phyloP scores from a whole-genome alignment of 345 rosid genomes.

The Dovyalis caffra region DNA sequence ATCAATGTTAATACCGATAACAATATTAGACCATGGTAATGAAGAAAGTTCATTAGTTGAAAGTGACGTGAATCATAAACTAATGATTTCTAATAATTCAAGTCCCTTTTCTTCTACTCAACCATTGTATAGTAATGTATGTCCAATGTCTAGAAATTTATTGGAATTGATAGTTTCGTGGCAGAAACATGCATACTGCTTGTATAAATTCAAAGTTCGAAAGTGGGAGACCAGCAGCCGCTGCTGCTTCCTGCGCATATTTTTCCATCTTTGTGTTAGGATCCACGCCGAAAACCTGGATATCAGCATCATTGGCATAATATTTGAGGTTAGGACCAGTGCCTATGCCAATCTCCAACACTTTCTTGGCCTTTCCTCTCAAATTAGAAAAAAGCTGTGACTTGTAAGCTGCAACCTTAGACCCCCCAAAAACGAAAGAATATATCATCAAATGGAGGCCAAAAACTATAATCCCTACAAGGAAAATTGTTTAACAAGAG shows the following conservation, averaged over 20 bases:
- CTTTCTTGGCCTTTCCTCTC: constrained; percentile 56
- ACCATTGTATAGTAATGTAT: background rate
- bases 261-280: constrained; percentile 75
- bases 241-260: constrained; percentile 60
- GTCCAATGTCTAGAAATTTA: background rate
- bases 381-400: constrained; percentile 50
- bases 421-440: background rate
- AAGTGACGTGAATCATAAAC: no score
- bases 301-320: constrained; percentile 42
- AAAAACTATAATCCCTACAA: background rate
- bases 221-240: constrained; percentile 55
- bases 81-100: background rate
- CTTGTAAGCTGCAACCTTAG: constrained; percentile 65
- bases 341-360: constrained; percentile 85
- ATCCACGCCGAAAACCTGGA: constrained; percentile 69
- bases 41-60: background rate
- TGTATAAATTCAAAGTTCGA: constrained; percentile 58
- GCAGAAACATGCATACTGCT: constrained; percentile 45
- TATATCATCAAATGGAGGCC: background rate
- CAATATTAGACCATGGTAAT: background rate
- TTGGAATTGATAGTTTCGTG: background rate
- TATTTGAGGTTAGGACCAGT: constrained; percentile 84
- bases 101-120: background rate
- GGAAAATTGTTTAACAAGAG: background rate
- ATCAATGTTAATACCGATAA: no score